A percentile compares a stretch with the other conserved stretches of the same genome.
phyloP scores from a whole-genome alignment of 1,139 yeast species.

The Kodamaea derodonti region DNA sequence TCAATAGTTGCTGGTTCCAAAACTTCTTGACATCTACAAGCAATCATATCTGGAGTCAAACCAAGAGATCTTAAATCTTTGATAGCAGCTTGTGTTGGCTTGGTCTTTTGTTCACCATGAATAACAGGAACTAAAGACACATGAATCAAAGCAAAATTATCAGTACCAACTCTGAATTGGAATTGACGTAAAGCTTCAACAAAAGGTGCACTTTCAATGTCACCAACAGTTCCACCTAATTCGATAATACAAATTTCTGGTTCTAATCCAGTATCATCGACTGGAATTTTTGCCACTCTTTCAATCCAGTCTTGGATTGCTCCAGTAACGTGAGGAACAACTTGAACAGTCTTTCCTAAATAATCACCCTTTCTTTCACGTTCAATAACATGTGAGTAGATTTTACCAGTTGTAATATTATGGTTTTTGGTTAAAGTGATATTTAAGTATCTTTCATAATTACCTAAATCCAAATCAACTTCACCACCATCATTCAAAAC shows the following conservation, averaged over 20 bases:
- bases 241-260: slow-evolving; percentile 95
- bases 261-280: slow-evolving; percentile 83
- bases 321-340: slow-evolving; percentile 95
- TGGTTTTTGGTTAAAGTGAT: slow-evolving; percentile 90
- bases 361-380: slow-evolving; percentile 96
- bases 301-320: slow-evolving; percentile 99
- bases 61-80: slow-evolving; percentile 95
- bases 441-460: slow-evolving; percentile 93
- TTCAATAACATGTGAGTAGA: slow-evolving; percentile 90
- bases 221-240: slow-evolving; percentile 99
- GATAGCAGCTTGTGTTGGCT: slow-evolving; percentile 99
- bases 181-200: slow-evolving; percentile 98
- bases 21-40: slow-evolving; percentile 90
- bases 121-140: slow-evolving; percentile 96
- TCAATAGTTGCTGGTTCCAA: slow-evolving; percentile 82
- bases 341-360: slow-evolving; percentile 98
- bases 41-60: slow-evolving; percentile 92
- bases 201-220: slow-evolving; percentile 97
- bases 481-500: slow-evolving; percentile 98
- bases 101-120: slow-evolving; percentile 97
- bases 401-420: slow-evolving; percentile 97
- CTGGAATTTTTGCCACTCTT: slow-evolving; percentile 86
- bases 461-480: slow-evolving; percentile 95
- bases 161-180: slow-evolving; percentile 93
- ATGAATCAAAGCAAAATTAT: slow-evolving; percentile 91